phyloP scores from a whole-genome alignment of 495 filamentous ascomycete genomes.

The Tuber aestivum region DNA sequence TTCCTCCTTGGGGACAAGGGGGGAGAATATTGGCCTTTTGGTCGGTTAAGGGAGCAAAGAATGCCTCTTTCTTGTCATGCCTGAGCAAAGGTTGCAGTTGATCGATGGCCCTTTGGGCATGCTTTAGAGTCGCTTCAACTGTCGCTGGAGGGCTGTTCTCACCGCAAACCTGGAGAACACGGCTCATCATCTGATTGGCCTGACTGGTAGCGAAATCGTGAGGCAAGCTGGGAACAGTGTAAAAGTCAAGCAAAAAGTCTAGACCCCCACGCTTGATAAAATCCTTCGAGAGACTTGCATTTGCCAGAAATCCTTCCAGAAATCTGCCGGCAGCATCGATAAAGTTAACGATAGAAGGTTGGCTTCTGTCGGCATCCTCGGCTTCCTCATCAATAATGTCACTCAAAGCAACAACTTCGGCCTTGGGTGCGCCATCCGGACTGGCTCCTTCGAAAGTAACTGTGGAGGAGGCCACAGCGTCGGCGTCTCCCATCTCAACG shows the following conservation, averaged over 20 bases:
- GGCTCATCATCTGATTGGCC: slow-evolving; percentile 60
- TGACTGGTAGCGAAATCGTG: slow-evolving; percentile 64
- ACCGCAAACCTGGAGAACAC: slow-evolving; percentile 70
- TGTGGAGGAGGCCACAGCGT: slow-evolving; percentile 38
- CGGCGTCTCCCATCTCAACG: slow-evolving; percentile 56
- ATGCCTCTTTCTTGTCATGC: slow-evolving; percentile 50
- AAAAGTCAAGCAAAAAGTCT: slow-evolving; percentile 77
- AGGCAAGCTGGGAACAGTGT: slow-evolving; percentile 68
- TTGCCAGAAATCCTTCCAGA: slow-evolving; percentile 69
- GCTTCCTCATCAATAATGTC: slow-evolving; percentile 48
- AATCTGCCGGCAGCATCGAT: slow-evolving; percentile 70
- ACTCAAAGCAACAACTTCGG: slow-evolving; percentile 42
- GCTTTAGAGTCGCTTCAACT: slow-evolving; percentile 69
- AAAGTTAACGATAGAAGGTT: slow-evolving; percentile 58
- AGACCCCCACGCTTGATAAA: slow-evolving; percentile 76
- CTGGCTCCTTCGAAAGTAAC: slow-evolving; percentile 25
- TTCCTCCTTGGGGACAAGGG: slow-evolving; percentile 24
- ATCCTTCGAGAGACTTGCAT: slow-evolving; percentile 63
- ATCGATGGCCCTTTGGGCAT: slow-evolving; percentile 63
- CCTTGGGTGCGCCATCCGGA: slow-evolving; percentile 29
- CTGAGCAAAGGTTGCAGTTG: slow-evolving; percentile 59
- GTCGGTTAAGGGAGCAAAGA: slow-evolving; percentile 61
- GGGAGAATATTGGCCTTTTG: slow-evolving; percentile 28
- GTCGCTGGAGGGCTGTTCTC: slow-evolving; percentile 78
- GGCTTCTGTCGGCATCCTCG: slow-evolving; percentile 28